These are phyloP conservation scores for Colletotrichum salicis DNA, from an alignment of 2,329 filamentous ascomycete genomes.

Conservation along the genomic window DNA sequence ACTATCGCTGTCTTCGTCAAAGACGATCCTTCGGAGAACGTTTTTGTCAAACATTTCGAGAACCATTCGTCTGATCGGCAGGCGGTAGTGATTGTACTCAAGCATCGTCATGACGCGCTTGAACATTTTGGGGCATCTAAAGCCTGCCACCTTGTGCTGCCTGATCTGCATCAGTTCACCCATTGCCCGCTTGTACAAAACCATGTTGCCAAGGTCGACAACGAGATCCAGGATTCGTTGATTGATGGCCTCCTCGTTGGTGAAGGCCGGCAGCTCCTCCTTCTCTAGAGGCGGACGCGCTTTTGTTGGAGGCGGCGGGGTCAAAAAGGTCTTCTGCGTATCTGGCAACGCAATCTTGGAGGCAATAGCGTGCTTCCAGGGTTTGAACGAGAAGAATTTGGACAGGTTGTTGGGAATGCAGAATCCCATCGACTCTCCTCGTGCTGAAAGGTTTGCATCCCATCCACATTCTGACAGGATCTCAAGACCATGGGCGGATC, in stretches of 20 bases:
- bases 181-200: slow-evolving; percentile 88
- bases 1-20: slow-evolving; percentile 76
- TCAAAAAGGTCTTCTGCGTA: slow-evolving; percentile 63
- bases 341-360: slow-evolving; percentile 58
- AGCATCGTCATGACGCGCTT: slow-evolving; percentile 85
- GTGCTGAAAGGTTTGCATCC: slow-evolving; percentile 87
- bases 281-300: slow-evolving; percentile 57
- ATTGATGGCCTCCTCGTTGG: slow-evolving; percentile 72
- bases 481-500: slow-evolving; percentile 90
- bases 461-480: slow-evolving; percentile 91
- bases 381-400: slow-evolving; percentile 78
- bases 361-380: slow-evolving; percentile 64
- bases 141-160: slow-evolving; percentile 77
- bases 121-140: slow-evolving; percentile 82
- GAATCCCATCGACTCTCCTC: slow-evolving; percentile 86
- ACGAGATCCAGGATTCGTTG: slow-evolving; percentile 87
- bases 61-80: slow-evolving; percentile 88
- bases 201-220: slow-evolving; percentile 90
- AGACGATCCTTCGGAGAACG: slow-evolving; percentile 85
- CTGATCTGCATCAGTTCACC: slow-evolving; percentile 84
- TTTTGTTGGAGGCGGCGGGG: slow-evolving; percentile 54
- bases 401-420: slow-evolving; percentile 84
- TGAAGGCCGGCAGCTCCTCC: slow-evolving; percentile 53
- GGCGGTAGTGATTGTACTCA: slow-evolving; percentile 88
- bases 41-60: slow-evolving; percentile 94